phyloP scores from a whole-genome alignment of 345 rosid genomes.

The Acer yangbiense region DNA sequence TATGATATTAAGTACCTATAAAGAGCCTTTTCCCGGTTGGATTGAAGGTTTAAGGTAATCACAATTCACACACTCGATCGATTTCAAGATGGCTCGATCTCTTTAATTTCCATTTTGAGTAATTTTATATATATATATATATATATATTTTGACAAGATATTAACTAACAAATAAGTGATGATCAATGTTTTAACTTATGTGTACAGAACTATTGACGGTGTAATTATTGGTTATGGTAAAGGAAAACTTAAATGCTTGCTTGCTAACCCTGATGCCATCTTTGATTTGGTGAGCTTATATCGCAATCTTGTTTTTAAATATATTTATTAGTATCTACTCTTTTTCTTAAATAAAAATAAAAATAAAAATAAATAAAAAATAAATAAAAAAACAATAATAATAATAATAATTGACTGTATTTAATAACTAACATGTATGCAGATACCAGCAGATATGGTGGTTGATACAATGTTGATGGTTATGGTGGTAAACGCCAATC shows the following conservation, averaged over 20 bases:
- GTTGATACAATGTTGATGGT: conserved; percentile 7
- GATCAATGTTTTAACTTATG: too few species aligned
- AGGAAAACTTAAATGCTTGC: conserved; percentile 49
- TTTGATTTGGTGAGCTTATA: conserved; percentile 48
- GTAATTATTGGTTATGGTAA: conserved; percentile 43
- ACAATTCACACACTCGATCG: too few species aligned
- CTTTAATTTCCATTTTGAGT: too few species aligned
- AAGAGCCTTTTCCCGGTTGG: conserved; percentile 88
- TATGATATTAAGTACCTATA: conserved; percentile 65
- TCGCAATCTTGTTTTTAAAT: too few species aligned
- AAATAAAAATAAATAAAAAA: too few species aligned
- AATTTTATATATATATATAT: too few species aligned
- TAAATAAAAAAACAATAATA: too few species aligned
- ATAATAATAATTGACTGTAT: too few species aligned
- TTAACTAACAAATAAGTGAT: too few species aligned
- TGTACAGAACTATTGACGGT: conserved; percentile 63
- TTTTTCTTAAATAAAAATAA: neutral
- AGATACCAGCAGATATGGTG: conserved; percentile 27
- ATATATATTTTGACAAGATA: too few species aligned
- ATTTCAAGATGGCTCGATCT: too few species aligned
- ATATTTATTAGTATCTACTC: too few species aligned
- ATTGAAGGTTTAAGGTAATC: conserved; percentile 50
- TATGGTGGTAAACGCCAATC: neutral
- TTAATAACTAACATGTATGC: neutral
- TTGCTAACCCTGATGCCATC: conserved; percentile 31